Evolutionary conservation across 2,329 filamentous ascomycete genomes (phyloP).

Genomic region (Cladosporium cucumerinum): DNA sequence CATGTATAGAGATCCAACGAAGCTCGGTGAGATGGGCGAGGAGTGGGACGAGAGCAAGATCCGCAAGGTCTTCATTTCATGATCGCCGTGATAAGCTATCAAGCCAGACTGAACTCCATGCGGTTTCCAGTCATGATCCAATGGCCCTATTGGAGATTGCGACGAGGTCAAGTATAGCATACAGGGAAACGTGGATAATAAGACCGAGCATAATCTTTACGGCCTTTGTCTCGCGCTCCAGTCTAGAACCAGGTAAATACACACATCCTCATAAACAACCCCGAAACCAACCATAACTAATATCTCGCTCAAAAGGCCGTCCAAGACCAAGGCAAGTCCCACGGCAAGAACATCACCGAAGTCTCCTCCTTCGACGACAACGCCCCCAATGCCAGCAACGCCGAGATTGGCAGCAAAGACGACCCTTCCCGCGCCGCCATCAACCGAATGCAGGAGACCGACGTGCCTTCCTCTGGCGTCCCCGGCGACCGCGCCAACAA

Average conservation of each 20-base stretch:
- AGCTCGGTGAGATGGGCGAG: conserved; percentile 51
- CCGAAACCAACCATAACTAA: neutral
- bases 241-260: conserved; percentile 5
- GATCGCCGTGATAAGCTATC: neutral
- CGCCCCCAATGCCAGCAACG: conserved; percentile 47
- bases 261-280: neutral
- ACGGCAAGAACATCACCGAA: conserved; percentile 49
- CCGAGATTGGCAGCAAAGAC: conserved; percentile 52
- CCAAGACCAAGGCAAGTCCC: conserved; percentile 42
- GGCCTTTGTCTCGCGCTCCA: neutral
- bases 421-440: conserved; percentile 54
- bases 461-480: conserved; percentile 12
- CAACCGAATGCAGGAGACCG: conserved; percentile 28
- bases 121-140: neutral
- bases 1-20: conserved; percentile 74
- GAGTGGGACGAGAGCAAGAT: conserved; percentile 60
- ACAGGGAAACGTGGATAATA: neutral
- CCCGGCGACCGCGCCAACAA: conserved; percentile 10
- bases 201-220: neutral
- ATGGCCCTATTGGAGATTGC: neutral
- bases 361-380: conserved; percentile 46
- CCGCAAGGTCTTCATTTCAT: conserved; percentile 91
- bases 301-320: conserved; percentile 5
- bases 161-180: neutral
- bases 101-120: neutral